These are phyloP conservation scores for Trichophyton rubrum DNA, from an alignment of 2,329 filamentous ascomycete species.

Conservation along the genomic window DNA sequence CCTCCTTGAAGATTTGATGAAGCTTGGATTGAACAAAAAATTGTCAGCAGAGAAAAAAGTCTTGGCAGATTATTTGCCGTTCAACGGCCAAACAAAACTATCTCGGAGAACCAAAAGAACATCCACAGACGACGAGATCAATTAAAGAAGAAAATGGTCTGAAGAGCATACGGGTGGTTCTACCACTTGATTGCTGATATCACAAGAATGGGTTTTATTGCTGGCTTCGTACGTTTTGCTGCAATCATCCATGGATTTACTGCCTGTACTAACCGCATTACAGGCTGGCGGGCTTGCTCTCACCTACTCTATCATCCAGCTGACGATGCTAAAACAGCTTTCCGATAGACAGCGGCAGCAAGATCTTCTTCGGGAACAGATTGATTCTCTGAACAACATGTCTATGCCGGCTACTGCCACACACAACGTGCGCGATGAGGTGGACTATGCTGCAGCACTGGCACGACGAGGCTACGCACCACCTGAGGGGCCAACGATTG, in stretches of 20 bases:
- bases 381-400: conserved; percentile 30
- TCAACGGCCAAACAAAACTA: neutral
- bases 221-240: conserved; percentile 53
- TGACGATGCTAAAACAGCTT: conserved; percentile 57
- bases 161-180: neutral
- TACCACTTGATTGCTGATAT: conserved; percentile 6
- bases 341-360: conserved; percentile 47
- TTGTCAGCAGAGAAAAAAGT: neutral
- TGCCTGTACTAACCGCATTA: conserved; percentile 5
- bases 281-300: conserved; percentile 65
- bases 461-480: conserved; percentile 13
- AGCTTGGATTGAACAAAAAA: neutral
- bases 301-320: conserved; percentile 60
- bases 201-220: conserved; percentile 54
- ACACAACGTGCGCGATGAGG: neutral
- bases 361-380: conserved; percentile 33
- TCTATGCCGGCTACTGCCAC: conserved; percentile 14
- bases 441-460: conserved; percentile 8
- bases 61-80: neutral
- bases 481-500: conserved; percentile 25
- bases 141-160: neutral
- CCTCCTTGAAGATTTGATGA: neutral
- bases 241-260: neutral
- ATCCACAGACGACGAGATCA: neutral
- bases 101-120: neutral